These are phyloP conservation scores for Scheffersomyces parashehatae DNA, from an alignment of 1,139 yeast genomes.

Conservation along the genomic window DNA sequence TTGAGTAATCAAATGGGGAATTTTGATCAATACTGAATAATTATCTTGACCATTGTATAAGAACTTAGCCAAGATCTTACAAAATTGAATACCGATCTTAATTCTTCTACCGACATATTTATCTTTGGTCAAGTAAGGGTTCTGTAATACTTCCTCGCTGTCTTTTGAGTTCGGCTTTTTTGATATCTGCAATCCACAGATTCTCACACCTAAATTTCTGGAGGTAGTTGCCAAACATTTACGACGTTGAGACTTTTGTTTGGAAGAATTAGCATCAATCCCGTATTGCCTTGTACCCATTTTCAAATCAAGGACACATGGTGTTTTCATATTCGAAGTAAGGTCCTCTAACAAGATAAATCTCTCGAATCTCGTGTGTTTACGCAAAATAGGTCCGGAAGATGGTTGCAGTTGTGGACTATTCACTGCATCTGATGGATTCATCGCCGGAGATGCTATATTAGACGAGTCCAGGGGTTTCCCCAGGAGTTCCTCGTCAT, in stretches of 20 bases:
- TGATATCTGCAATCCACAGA: conserved; percentile 82
- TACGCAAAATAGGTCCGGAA: conserved; percentile 22
- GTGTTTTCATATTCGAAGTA: conserved; percentile 76
- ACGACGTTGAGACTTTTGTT: conserved; percentile 75
- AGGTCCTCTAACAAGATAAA: conserved; percentile 90
- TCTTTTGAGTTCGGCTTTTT: conserved; percentile 17
- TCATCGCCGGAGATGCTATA: conserved; percentile 4
- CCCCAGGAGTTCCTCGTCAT: conserved; percentile 20
- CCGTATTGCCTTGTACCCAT: conserved; percentile 99
- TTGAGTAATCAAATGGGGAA: conserved; percentile 65
- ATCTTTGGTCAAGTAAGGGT: conserved; percentile 65
- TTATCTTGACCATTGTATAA: conserved; percentile 70
- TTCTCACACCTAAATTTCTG: conserved; percentile 78
- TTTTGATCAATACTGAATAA: conserved; percentile 63
- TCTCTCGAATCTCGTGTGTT: conserved; percentile 64
- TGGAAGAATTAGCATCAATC: conserved; percentile 75
- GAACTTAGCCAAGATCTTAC: conserved; percentile 70
- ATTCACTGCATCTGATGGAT: background rate
- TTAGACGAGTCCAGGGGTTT: conserved; percentile 4
- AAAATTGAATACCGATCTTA: conserved; percentile 73
- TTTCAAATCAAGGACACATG: conserved; percentile 91
- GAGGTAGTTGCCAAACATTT: conserved; percentile 86
- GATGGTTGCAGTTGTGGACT: background rate
- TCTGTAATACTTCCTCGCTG: conserved; percentile 4
- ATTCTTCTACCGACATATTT: conserved; percentile 90